These are phyloP conservation scores for Pseudevernia furfuracea DNA, from an alignment of 495 filamentous ascomycete species.

Conservation along the genomic window DNA sequence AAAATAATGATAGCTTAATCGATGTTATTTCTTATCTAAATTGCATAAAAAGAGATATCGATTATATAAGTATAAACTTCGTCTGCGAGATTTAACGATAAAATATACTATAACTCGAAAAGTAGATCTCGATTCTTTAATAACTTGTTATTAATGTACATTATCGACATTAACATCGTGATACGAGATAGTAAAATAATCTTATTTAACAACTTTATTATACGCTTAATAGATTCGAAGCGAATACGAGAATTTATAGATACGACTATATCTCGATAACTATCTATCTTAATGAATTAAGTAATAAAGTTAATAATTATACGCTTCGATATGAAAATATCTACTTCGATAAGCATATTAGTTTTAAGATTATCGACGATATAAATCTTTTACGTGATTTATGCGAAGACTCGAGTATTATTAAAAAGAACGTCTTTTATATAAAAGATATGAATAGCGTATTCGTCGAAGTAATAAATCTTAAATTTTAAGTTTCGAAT, in stretches of 20 bases:
- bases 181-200: background rate
- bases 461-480: background rate
- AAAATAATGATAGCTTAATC: background rate
- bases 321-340: background rate
- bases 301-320: constrained; percentile 4
- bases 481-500: background rate
- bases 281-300: background rate
- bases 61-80: background rate
- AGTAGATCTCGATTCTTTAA: constrained; percentile 6
- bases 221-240: background rate
- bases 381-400: background rate
- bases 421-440: background rate
- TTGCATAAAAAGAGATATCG: background rate
- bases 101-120: background rate
- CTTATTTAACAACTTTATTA: background rate
- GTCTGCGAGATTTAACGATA: background rate
- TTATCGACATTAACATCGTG: background rate
- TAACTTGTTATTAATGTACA: constrained; percentile 3
- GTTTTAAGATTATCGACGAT: background rate
- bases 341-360: background rate
- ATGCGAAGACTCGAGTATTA: background rate
- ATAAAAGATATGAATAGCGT: background rate
- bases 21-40: constrained; percentile 1
- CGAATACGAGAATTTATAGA: background rate
- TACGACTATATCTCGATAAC: background rate